Base-by-base conservation (phyloP, 192 early-diverging fungal species). In the Rhizoclosmatium globosum region DNA sequence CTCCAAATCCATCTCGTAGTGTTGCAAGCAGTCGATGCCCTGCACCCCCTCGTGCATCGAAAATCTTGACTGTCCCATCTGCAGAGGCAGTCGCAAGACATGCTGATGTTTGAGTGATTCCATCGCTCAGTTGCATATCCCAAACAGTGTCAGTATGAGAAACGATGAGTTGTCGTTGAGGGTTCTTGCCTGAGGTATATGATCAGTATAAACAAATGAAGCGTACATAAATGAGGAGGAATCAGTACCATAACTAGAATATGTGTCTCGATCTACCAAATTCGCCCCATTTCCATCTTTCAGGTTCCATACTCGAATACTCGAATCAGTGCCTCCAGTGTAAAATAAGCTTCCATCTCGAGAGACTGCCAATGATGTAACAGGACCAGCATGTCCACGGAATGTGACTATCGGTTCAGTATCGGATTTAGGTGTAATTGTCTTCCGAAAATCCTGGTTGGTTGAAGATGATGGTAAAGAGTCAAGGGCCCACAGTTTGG, bases 141-240 rank as follows among this genome's bases (percentile, higher is more conserved):
- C 95, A 96, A n/a, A 96, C 91, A 3, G 90, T 89, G 73, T 95
- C 94, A 1, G 94, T 92, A 77, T 96, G 95, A 2, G 92, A 93
- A 43, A 94, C 87, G 67, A 88, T 93, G 1, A 89, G 90, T 19
- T 90, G 84, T 15, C 85, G 69, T 41, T 65, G 64, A 19, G 74
- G 74, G 41, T 79, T 62, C 41, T 7, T 13, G n/a, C 57, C 66
- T 78, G 45, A 17, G 4, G 39, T 46, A 59, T 7, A 47, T 42
- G 9, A 42, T 70, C 11, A 48, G 9, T 38, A 65, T 21, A 31
- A 31, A 31, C 31, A 31, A 31, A 31, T 31, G 31, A 31, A 31
- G 31, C 31, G 31, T 31, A 31, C 31, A 31, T 31, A 31, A 31
- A 31, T 31, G 31, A 31, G 31, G 31, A 31, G 31, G 31, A 31